phyloP scores from a whole-genome alignment of 108 stramenopile species.

The Aurantiochytrium sp. region DNA sequence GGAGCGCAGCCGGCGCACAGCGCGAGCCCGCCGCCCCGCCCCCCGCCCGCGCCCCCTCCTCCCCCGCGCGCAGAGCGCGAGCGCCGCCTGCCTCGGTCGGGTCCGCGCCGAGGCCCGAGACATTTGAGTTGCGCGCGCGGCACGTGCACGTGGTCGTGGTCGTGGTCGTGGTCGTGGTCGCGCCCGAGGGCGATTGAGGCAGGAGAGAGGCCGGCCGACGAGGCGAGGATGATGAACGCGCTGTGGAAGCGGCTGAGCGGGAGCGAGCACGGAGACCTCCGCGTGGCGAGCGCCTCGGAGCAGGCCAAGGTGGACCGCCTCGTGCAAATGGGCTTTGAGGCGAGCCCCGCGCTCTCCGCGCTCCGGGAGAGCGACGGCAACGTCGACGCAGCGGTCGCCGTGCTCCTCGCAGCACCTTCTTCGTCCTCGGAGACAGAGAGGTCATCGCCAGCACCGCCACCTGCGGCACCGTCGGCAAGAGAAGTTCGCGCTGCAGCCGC shows the following conservation, averaged over 20 bases:
- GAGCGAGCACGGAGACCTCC: background rate
- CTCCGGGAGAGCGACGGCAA: background rate
- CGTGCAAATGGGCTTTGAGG: background rate
- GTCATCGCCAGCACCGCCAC: background rate
- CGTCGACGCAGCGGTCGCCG: background rate
- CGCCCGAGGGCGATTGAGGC: no score
- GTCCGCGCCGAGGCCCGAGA: no score
- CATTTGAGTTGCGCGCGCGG: no score
- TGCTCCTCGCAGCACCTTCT: background rate
- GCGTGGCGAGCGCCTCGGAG: background rate
- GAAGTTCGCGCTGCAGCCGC: background rate
- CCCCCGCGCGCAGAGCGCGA: no score
- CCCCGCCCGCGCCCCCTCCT: no score
- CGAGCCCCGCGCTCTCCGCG: background rate
- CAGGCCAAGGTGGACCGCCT: conserved; percentile 1
- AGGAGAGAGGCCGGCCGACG: no score
- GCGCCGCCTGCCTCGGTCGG: no score
- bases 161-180: no score
- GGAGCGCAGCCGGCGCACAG: no score
- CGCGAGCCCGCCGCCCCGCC: no score
- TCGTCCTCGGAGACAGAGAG: no score
- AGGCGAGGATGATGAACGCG: background rate
- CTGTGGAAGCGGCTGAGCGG: background rate
- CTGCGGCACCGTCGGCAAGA: background rate
- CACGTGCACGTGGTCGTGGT: no score